Evolutionary conservation across 1,139 yeast genomes (phyloP), one percentile per base, ranked within the genome.

Genomic region (Suhomyces taliae): DNA sequence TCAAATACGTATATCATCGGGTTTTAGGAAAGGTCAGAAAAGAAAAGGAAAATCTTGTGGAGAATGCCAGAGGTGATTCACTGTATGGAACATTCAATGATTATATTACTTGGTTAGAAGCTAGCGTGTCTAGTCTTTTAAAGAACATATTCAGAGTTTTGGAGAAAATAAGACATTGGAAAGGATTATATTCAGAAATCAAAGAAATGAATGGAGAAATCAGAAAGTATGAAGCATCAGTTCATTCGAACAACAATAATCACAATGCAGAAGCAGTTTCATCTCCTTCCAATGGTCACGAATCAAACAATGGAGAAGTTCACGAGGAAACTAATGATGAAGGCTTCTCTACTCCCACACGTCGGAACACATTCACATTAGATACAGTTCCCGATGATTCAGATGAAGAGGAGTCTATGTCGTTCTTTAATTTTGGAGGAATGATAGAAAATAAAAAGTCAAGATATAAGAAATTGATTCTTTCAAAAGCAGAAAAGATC

Each of bases 111-210:
- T 62, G 75, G 74, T 41, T 74, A 36, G 69, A 70, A 49, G 40
- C 58, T 51, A 52, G 65, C 58, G 50, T 68, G 48, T 45, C 53
- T 46, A 78, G 76, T 45, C 61, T 85, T 27, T 58, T 72, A 2
- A 57, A 53, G 12, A 72, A 72, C 39, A 70, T 81, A n/a, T 61
- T 64, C 10, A 62, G 60, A 29, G 58, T 82, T 7, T 49, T 78
- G 8, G 64, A 62, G 10, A 70, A 64, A 14, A 64, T 83, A 6
- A 61, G 66, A n/a, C 60, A 57, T 26, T 85, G 90, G 90, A 77
- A 80, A 67, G 74, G 67, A 40, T 49, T 74, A 1, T 70, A 70
- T 54, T 54, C 51, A 10, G 56, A 55, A 12, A 70, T 74, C 37
- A 56, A 58, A 32, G 61, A 55, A 12, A 53, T 69, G 36, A 71